phyloP scores from a whole-genome alignment of 352 stramenopile species.

The Globisporangium paroecandrum region DNA sequence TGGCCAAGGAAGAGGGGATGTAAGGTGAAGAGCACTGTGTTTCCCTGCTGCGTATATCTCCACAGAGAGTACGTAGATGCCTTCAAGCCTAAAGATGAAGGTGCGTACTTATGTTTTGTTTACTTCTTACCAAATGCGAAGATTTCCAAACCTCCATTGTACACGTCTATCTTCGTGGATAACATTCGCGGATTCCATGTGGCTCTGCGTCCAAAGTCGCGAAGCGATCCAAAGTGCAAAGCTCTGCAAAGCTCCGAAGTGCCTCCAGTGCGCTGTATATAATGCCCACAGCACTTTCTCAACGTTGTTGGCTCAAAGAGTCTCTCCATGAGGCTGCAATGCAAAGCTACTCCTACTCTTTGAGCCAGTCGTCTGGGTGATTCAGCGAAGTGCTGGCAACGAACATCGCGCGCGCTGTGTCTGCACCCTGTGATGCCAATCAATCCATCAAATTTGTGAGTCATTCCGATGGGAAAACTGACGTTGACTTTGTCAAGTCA shows the following conservation, averaged over 20 bases:
- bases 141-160: background rate
- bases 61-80: background rate
- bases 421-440: background rate
- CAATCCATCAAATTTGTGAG: background rate
- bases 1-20: background rate
- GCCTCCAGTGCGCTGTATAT: background rate
- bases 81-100: background rate
- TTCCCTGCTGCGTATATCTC: background rate
- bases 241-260: background rate
- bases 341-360: background rate
- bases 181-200: slow-evolving; percentile 2
- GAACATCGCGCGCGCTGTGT: background rate
- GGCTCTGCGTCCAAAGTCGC: background rate
- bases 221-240: background rate
- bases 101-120: background rate
- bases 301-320: background rate
- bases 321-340: background rate
- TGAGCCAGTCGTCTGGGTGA: background rate
- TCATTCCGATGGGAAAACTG: background rate
- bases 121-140: background rate
- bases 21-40: background rate
- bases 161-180: background rate
- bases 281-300: background rate
- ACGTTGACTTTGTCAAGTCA: background rate
- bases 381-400: background rate